A percentile compares a stretch with the other conserved stretches of the same genome.
These are phyloP conservation scores for Insectozyma bohioensis DNA, from an alignment of 1,139 yeast species.

Conservation along the genomic window DNA sequence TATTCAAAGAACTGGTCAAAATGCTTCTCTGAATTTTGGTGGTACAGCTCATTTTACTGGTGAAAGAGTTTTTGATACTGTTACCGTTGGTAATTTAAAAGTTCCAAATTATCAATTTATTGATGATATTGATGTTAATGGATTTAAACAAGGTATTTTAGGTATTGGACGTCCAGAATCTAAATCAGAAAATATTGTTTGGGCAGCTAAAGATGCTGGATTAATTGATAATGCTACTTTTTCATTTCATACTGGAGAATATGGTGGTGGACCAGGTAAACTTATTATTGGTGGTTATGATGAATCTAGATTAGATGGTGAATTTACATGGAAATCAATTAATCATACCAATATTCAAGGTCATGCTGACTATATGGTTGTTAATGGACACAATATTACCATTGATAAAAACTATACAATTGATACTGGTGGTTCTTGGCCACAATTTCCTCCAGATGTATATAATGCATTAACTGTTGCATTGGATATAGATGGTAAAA, in stretches of 20 bases:
- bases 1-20: neutral
- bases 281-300: constrained; percentile 8
- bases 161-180: constrained; percentile 3
- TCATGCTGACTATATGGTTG: neutral
- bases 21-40: constrained; percentile 1
- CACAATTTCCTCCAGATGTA: neutral
- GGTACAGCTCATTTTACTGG: neutral
- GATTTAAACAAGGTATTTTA: constrained; percentile 1
- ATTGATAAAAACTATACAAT: neutral
- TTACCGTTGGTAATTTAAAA: neutral
- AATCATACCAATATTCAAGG: neutral
- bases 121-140: constrained; percentile 1
- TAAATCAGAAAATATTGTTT: constrained; percentile 1
- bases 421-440: constrained; percentile 5
- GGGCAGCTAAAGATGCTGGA: constrained; percentile 3
- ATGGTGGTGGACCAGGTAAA: constrained; percentile 1
- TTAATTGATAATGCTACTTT: constrained; percentile 3
- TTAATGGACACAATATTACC: constrained; percentile 2
- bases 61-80: neutral
- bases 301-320: constrained; percentile 6
- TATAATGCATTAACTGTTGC: constrained; percentile 1
- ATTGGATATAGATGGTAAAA: neutral
- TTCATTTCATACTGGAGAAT: neutral
- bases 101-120: constrained; percentile 1
- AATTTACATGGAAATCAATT: constrained; percentile 6